phyloP scores from a whole-genome alignment of 2,329 filamentous ascomycete species.

The Leptoxyphium fumago region DNA sequence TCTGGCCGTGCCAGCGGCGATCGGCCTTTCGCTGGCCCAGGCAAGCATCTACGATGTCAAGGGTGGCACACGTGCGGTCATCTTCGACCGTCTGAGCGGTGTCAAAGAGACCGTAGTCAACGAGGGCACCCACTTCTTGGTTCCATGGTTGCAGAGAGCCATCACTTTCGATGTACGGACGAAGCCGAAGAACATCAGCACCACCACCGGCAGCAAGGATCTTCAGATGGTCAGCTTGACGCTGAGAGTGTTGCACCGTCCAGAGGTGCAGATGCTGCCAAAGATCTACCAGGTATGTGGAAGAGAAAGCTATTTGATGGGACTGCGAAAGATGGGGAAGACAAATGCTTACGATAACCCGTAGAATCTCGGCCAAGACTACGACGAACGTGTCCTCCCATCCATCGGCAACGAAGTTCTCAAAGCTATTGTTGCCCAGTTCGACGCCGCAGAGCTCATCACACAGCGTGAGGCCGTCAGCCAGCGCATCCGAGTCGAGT shows the following conservation, averaged over 20 bases:
- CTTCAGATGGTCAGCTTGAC: slow-evolving; percentile 99
- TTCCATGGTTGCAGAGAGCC: slow-evolving; percentile 89
- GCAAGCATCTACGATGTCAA: slow-evolving; percentile 92
- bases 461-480: slow-evolving; percentile 96
- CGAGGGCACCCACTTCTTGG: slow-evolving; percentile 91
- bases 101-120: slow-evolving; percentile 87
- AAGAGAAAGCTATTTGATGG: too few relatives aligned
- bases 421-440: slow-evolving; percentile 39
- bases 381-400: slow-evolving; percentile 56
- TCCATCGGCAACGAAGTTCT: slow-evolving; percentile 42
- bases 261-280: slow-evolving; percentile 80
- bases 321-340: too few relatives aligned
- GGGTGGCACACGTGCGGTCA: slow-evolving; percentile 86
- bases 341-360: too few relatives aligned
- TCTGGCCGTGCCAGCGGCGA: slow-evolving; percentile 57
- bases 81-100: slow-evolving; percentile 86
- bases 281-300: slow-evolving; percentile 88
- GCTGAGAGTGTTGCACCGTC: slow-evolving; percentile 82
- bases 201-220: slow-evolving; percentile 96
- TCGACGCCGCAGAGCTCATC: slow-evolving; percentile 54
- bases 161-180: slow-evolving; percentile 96
- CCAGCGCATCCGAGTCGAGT: slow-evolving; percentile 81
- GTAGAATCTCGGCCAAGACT: slow-evolving; percentile 91
- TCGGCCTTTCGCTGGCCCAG: slow-evolving; percentile 53
- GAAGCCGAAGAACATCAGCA: slow-evolving; percentile 92